phyloP scores from a whole-genome alignment of 768 basidiomycete genomes.

The Sarcomyxa edulis region DNA sequence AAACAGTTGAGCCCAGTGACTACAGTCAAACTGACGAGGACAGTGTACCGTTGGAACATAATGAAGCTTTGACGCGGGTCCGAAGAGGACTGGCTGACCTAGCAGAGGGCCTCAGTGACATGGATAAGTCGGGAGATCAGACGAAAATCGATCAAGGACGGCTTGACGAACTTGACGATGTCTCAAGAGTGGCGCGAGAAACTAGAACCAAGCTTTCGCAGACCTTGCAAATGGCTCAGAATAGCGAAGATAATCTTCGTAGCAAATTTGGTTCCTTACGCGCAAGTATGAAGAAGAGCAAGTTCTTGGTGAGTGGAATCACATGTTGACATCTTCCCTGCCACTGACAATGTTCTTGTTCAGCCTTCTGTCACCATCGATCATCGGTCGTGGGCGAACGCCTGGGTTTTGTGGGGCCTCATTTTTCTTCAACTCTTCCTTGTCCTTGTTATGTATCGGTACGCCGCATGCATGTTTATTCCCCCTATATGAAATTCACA shows the following conservation, averaged over 20 bases:
- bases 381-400: conserved; percentile 21
- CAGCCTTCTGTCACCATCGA: conserved; percentile 10
- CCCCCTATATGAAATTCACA: conserved; percentile 7
- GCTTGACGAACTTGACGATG: conserved; percentile 44
- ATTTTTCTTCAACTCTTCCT: conserved; percentile 39
- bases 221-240: conserved; percentile 33
- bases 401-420: conserved; percentile 29
- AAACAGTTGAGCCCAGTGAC: conserved; percentile 16
- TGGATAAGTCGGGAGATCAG: conserved; percentile 45
- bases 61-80: conserved; percentile 53
- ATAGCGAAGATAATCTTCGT: conserved; percentile 27
- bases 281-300: conserved; percentile 29
- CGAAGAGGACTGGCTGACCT: conserved; percentile 54
- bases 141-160: conserved; percentile 34
- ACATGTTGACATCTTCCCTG: background rate
- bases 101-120: conserved; percentile 47
- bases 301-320: conserved; percentile 29
- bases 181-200: conserved; percentile 47
- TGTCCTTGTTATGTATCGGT: conserved; percentile 56
- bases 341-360: conserved; percentile 8
- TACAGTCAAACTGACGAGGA: conserved; percentile 14
- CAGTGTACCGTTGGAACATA: conserved; percentile 29
- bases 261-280: conserved; percentile 26
- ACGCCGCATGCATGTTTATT: conserved; percentile 12
- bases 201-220: conserved; percentile 39